Conservation (phyloP, 192 early-diverging fungal species). For the Entomortierella chlamydospora region DNA sequence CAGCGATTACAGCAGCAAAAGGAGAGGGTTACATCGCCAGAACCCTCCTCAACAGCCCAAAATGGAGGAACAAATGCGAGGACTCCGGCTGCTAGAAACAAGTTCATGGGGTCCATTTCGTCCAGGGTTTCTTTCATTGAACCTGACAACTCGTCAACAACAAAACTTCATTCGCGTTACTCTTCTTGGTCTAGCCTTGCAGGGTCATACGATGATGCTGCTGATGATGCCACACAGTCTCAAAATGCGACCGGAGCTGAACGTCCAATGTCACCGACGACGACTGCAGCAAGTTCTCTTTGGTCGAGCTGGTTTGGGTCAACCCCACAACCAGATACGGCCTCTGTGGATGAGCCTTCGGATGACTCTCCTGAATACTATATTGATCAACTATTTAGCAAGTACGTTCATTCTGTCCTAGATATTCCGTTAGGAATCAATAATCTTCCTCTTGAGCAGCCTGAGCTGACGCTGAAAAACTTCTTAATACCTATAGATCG, state of each 20-base stretch:
- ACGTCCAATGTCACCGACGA: slow-evolving; percentile 42
- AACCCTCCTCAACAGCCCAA: slow-evolving; percentile 23
- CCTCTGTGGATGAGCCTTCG: slow-evolving; percentile 18
- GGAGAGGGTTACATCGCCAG: slow-evolving; percentile 38
- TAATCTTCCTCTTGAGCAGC: no score
- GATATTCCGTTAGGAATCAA: no score
- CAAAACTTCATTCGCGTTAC: slow-evolving; percentile 43
- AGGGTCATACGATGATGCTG: slow-evolving; percentile 32
- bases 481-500: slow-evolving; percentile 28
- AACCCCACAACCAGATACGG: slow-evolving; percentile 16
- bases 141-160: slow-evolving; percentile 20
- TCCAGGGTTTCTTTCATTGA: slow-evolving; percentile 49
- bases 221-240: background rate
- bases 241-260: slow-evolving; percentile 21
- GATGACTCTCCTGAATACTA: slow-evolving; percentile 55
- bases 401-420: slow-evolving; percentile 24
- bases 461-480: background rate
- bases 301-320: slow-evolving; percentile 50
- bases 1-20: slow-evolving; percentile 38
- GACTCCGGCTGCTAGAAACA: slow-evolving; percentile 9
- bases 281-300: slow-evolving; percentile 35
- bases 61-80: slow-evolving; percentile 2
- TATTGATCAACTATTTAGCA: slow-evolving; percentile 54
- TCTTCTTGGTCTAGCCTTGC: slow-evolving; percentile 52
- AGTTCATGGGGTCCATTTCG: slow-evolving; percentile 43